phyloP scores from a whole-genome alignment of 1,139 yeast genomes.

The Lipomyces yarrowii region DNA sequence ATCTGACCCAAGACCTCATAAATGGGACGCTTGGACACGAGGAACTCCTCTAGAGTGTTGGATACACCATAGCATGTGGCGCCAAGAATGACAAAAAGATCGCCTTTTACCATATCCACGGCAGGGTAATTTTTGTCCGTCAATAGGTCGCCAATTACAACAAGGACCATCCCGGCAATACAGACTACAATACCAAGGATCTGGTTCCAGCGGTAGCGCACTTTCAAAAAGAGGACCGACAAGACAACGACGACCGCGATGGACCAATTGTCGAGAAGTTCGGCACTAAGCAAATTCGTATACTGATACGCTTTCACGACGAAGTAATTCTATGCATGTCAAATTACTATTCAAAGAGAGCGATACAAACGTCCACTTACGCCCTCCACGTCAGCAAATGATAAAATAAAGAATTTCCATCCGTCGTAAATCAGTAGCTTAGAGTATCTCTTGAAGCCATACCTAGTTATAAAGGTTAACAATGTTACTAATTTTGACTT shows the following conservation, averaged over 20 bases:
- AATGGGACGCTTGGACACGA: conserved; percentile 50
- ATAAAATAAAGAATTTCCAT: conserved; percentile 49
- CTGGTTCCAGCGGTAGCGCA: conserved; percentile 52
- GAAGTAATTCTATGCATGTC: conserved; percentile 43
- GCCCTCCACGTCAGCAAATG: conserved; percentile 52
- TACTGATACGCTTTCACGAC: conserved; percentile 50
- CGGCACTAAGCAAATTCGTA: conserved; percentile 49
- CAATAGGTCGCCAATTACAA: conserved; percentile 46
- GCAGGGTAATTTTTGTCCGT: conserved; percentile 47
- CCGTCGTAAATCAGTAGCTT: conserved; percentile 41
- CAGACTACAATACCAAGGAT: conserved; percentile 47
- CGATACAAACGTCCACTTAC: conserved; percentile 8
- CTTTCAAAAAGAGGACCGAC: conserved; percentile 47
- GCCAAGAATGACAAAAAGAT: conserved; percentile 48
- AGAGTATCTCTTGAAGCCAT: conserved; percentile 45
- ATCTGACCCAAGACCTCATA: conserved; percentile 50
- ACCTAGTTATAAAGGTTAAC: conserved; percentile 39
- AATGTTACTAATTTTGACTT: background rate
- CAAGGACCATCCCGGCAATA: conserved; percentile 49
- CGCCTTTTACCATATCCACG: conserved; percentile 47
- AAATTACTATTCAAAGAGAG: background rate
- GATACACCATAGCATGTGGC: conserved; percentile 51
- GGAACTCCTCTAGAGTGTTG: conserved; percentile 48
- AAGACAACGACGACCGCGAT: conserved; percentile 49
- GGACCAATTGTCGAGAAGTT: conserved; percentile 49